phyloP scores from a whole-genome alignment of 2,329 filamentous ascomycete genomes.

The Aspergillus candidus region DNA sequence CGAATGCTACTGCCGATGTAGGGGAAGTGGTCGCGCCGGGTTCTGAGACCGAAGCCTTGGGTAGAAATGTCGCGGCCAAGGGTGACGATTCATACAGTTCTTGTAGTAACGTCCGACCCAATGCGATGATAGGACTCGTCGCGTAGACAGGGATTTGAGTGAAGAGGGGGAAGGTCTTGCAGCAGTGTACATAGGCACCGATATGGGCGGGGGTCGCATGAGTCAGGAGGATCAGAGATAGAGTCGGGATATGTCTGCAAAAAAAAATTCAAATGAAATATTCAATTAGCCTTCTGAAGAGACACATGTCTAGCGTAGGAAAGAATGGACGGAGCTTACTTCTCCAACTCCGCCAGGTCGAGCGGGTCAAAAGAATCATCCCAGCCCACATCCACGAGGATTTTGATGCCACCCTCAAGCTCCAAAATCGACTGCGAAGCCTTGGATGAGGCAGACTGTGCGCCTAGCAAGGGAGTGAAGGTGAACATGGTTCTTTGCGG shows the following conservation, averaged over 20 bases:
- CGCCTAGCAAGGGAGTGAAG: conserved; percentile 86
- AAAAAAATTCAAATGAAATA: conserved; percentile 7
- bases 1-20: conserved; percentile 26
- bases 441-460: conserved; percentile 69
- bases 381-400: conserved; percentile 93
- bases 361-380: conserved; percentile 81
- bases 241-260: conserved; percentile 74
- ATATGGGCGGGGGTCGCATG: conserved; percentile 89
- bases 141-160: conserved; percentile 90
- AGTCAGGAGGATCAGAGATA: conserved; percentile 89
- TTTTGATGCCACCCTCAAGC: conserved; percentile 92
- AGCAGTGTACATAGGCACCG: conserved; percentile 91
- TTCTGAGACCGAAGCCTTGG: conserved; percentile 60
- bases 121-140: conserved; percentile 84
- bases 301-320: conserved; percentile 4
- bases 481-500: conserved; percentile 67
- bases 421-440: conserved; percentile 94
- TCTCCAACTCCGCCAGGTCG: conserved; percentile 82
- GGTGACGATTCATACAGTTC: conserved; percentile 89
- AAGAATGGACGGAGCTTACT: conserved; percentile 49
- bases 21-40: conserved; percentile 45
- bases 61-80: conserved; percentile 77
- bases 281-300: conserved; percentile 27
- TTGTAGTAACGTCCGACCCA: conserved; percentile 83
- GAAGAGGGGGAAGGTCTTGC: conserved; percentile 91